These are phyloP conservation scores for Ambrosia trifida DNA, from an alignment of 129 eudicot genomes.

Conservation along the genomic window DNA sequence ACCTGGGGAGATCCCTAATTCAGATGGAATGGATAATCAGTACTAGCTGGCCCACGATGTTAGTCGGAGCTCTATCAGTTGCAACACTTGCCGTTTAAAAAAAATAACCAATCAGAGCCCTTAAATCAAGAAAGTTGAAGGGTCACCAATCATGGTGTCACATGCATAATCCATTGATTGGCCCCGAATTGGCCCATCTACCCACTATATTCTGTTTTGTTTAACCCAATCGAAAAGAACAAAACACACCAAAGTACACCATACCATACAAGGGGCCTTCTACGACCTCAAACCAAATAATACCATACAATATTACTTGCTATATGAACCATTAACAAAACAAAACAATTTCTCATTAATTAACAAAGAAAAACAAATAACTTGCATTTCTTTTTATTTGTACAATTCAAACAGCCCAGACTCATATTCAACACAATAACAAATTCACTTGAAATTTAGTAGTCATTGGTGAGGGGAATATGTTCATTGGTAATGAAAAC, in stretches of 20 bases:
- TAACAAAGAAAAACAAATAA: conserved; percentile 37
- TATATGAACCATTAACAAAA: not conserved
- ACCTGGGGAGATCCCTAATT: too few species aligned
- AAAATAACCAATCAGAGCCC: too few species aligned
- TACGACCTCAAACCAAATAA: not conserved
- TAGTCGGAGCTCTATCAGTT: too few species aligned
- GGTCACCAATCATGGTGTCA: not conserved
- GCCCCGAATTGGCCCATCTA: conserved; percentile 34
- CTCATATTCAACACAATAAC: conserved; percentile 9
- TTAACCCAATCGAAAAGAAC: conserved; percentile 21
- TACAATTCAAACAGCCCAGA: conserved; percentile 24
- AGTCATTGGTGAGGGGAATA: conserved; percentile 55
- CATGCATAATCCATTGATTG: too few species aligned
- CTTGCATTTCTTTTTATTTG: conserved; percentile 39
- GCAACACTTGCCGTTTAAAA: too few species aligned
- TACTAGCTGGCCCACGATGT: too few species aligned
- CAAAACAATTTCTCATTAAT: not conserved
- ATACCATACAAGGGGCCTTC: not conserved
- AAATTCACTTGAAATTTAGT: conserved; percentile 27
- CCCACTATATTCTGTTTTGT: conserved; percentile 28
- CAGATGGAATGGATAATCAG: too few species aligned
- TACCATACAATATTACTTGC: too few species aligned
- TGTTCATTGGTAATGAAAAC: conserved; percentile 68
- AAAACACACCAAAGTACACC: not conserved
- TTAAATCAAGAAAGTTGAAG: too few species aligned